Percentiles rank a stretch among this genome's conserved stretches.
Evolutionary conservation across 495 filamentous ascomycete species (phyloP).

Genomic region (Neurospora sp.): DNA sequence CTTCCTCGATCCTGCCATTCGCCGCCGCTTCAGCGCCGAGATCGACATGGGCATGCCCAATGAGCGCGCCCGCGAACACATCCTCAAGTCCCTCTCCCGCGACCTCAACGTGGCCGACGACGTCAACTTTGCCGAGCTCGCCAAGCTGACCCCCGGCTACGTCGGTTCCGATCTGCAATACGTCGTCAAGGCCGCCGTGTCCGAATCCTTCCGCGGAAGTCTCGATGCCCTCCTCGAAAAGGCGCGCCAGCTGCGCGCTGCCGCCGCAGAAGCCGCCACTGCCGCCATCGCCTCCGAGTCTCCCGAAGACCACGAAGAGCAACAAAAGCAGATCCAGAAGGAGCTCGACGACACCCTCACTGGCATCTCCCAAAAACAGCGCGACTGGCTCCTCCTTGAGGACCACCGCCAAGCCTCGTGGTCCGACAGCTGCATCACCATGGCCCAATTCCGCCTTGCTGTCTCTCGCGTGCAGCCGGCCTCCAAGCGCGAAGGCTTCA

Average conservation of each 20-base stretch:
- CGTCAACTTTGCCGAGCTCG: conserved; percentile 68
- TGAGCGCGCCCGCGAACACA: conserved; percentile 71
- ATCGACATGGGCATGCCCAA: conserved; percentile 95
- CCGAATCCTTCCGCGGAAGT: conserved; percentile 14
- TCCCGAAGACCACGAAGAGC: not conserved
- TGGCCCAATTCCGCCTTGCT: conserved; percentile 61
- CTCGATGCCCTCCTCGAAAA: conserved; percentile 13
- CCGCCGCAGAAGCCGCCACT: conserved; percentile 39
- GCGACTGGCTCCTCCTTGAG: conserved; percentile 26
- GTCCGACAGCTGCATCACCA: conserved; percentile 22
- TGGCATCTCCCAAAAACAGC: conserved; percentile 29
- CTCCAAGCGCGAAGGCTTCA: conserved; percentile 91
- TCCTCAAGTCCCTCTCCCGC: conserved; percentile 66
- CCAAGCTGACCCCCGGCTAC: conserved; percentile 85
- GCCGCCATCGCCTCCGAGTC: not conserved
- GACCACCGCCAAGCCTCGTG: conserved; percentile 16
- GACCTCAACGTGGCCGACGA: conserved; percentile 59
- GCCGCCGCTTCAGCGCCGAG: conserved; percentile 82
- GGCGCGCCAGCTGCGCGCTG: conserved; percentile 27
- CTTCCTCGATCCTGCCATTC: conserved; percentile 75
- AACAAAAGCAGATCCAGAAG: not conserved
- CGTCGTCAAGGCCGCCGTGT: conserved; percentile 44
- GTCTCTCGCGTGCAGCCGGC: conserved; percentile 84
- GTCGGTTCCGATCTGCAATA: conserved; percentile 90
- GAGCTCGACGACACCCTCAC: not conserved